Evolutionary conservation across 2,329 filamentous ascomycete species (phyloP).

Genomic region (Colletotrichum brevisporum): DNA sequence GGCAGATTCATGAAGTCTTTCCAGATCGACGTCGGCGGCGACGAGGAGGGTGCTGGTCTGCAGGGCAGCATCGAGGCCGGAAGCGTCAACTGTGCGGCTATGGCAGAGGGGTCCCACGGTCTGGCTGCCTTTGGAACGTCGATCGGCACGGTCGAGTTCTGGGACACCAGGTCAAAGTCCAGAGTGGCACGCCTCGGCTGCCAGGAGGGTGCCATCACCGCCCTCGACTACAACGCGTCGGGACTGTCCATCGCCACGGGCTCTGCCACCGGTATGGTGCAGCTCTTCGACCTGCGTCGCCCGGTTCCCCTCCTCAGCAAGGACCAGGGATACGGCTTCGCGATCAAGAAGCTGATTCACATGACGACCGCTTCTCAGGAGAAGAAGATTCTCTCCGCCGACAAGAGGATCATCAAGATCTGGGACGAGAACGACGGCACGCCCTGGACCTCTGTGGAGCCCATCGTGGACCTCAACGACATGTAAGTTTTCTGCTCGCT

Average conservation of each 20-base stretch:
- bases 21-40: constrained; percentile 89
- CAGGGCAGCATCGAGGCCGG: constrained; percentile 91
- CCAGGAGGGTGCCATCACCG: constrained; percentile 82
- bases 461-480: constrained; percentile 93
- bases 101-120: constrained; percentile 91
- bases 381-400: constrained; percentile 90
- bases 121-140: constrained; percentile 94
- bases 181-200: constrained; percentile 82
- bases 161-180: constrained; percentile 89
- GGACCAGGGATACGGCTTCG: constrained; percentile 95
- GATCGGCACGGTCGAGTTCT: constrained; percentile 96
- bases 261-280: constrained; percentile 88
- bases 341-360: constrained; percentile 86
- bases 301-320: constrained; percentile 89
- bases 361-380: constrained; percentile 80
- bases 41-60: constrained; percentile 79
- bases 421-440: constrained; percentile 88
- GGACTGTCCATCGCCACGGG: constrained; percentile 90
- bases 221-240: constrained; percentile 86
- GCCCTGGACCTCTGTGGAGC: constrained; percentile 96
- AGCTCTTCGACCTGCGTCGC: constrained; percentile 92
- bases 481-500: constrained; percentile 60
- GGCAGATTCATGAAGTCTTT: constrained; percentile 96
- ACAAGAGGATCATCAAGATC: constrained; percentile 97
- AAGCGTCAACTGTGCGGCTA: constrained; percentile 87